These are phyloP conservation scores for Kwoniella bestiolae DNA, from an alignment of 768 basidiomycete genomes.

Conservation along the genomic window DNA sequence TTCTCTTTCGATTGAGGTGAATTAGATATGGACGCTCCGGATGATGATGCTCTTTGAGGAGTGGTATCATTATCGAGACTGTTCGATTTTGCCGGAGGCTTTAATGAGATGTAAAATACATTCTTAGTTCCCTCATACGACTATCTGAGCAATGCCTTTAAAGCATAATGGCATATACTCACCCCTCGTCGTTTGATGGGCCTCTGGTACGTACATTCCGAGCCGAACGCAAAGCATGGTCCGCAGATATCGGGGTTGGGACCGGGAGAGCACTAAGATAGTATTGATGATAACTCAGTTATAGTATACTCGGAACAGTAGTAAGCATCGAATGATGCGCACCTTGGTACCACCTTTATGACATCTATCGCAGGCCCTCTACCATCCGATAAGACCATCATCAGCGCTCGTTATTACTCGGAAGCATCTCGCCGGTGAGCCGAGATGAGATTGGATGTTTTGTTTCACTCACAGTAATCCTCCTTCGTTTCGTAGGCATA, in stretches of 20 bases:
- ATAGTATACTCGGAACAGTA: neutral
- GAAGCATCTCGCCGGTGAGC: no score
- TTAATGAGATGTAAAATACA: neutral
- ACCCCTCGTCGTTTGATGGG: conserved; percentile 48
- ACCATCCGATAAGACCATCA: neutral
- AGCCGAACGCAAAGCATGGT: conserved; percentile 36
- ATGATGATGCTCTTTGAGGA: neutral
- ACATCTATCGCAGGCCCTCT: conserved; percentile 48
- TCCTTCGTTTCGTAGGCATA: conserved; percentile 29
- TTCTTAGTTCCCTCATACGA: neutral
- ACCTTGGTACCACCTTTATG: conserved; percentile 45
- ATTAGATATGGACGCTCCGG: conserved; percentile 1
- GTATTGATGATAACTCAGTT: neutral
- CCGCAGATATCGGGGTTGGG: conserved; percentile 19
- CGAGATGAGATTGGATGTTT: no score
- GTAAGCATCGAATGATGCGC: neutral
- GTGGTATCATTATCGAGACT: neutral
- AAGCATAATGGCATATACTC: conserved; percentile 7
- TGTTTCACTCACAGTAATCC: conserved; percentile 37
- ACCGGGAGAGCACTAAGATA: conserved; percentile 33
- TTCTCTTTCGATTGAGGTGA: neutral
- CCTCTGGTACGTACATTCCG: conserved; percentile 37
- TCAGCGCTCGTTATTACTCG: no score
- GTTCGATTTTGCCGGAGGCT: conserved; percentile 7
- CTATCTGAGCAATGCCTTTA: neutral